These are phyloP conservation scores for Cucurbita argyrosperma DNA, from an alignment of 306 rosid species.

Conservation along the genomic window DNA sequence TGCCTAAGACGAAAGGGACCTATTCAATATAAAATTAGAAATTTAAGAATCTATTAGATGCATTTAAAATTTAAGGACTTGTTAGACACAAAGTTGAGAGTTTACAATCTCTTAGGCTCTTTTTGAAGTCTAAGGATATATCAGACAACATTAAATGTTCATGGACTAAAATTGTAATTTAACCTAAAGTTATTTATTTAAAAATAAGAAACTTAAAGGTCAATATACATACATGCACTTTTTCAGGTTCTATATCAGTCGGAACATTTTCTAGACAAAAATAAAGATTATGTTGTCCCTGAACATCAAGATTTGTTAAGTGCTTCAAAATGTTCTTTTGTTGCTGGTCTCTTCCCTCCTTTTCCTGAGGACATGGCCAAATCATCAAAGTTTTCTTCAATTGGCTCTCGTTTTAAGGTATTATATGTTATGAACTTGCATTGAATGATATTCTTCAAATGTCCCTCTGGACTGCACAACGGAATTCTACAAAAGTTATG, in stretches of 20 bases:
- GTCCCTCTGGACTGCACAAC: neutral
- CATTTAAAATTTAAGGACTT: neutral
- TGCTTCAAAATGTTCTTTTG: conserved; percentile 72
- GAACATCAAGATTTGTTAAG: conserved; percentile 88
- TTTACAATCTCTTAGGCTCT: neutral
- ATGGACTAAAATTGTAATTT: neutral
- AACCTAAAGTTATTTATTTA: neutral
- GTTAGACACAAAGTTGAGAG: neutral
- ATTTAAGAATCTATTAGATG: neutral
- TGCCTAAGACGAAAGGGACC: neutral
- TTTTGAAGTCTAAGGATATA: no score
- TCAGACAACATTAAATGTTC: neutral
- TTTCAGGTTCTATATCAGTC: conserved; percentile 87
- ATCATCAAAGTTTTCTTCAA: conserved; percentile 79
- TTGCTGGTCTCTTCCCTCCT: conserved; percentile 67
- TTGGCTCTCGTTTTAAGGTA: conserved; percentile 90
- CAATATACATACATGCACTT: conserved; percentile 10
- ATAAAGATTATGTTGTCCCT: conserved; percentile 88
- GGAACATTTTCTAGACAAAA: conserved; percentile 75
- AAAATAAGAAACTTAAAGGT: neutral
- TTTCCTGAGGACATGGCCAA: conserved; percentile 66
- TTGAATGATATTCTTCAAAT: neutral
- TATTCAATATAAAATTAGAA: neutral
- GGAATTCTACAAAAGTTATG: conserved; percentile 2
- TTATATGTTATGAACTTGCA: conserved; percentile 3